These are phyloP conservation scores for Trichoderma erinaceum DNA, from an alignment of 495 filamentous ascomycete genomes.

Conservation along the genomic window DNA sequence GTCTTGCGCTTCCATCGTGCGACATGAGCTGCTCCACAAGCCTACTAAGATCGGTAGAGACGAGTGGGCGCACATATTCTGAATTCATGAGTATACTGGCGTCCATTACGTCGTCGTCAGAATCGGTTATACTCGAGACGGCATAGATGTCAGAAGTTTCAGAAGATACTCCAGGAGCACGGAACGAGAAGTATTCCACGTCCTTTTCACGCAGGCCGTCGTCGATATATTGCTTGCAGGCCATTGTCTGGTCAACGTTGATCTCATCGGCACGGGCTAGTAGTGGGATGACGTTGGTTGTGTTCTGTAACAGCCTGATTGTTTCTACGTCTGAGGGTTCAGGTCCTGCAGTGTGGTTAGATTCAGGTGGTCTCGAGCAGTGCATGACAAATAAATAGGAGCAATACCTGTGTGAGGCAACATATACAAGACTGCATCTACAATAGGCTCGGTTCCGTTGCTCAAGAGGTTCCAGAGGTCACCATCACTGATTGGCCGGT, in stretches of 20 bases:
- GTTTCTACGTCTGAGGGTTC: conserved; percentile 70
- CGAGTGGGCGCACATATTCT: conserved; percentile 81
- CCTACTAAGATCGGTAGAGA: conserved; percentile 64
- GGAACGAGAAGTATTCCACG: conserved; percentile 67
- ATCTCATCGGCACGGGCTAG: conserved; percentile 73
- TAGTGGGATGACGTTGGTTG: conserved; percentile 83
- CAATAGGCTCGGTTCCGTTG: conserved; percentile 79
- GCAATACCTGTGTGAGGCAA: conserved; percentile 41
- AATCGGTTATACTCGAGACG: conserved; percentile 69
- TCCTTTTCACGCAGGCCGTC: conserved; percentile 53
- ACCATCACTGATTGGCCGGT: conserved; percentile 53
- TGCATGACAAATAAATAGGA: background rate
- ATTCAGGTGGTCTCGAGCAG: background rate
- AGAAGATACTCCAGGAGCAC: conserved; percentile 27
- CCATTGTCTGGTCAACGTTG: conserved; percentile 50
- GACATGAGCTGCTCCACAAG: conserved; percentile 74
- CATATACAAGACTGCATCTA: conserved; percentile 83
- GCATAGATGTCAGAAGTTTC: conserved; percentile 55
- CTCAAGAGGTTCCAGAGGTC: conserved; percentile 78
- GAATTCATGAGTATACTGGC: conserved; percentile 92
- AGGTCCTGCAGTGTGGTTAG: conserved; percentile 44
- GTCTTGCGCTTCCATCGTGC: conserved; percentile 72
- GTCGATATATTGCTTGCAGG: conserved; percentile 57
- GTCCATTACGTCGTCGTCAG: conserved; percentile 87
- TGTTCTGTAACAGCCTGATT: conserved; percentile 62